Evolutionary conservation across 306 rosid species (phyloP), one percentile per base, ranked within the genome.

Genomic region (Datisca glomerata): DNA sequence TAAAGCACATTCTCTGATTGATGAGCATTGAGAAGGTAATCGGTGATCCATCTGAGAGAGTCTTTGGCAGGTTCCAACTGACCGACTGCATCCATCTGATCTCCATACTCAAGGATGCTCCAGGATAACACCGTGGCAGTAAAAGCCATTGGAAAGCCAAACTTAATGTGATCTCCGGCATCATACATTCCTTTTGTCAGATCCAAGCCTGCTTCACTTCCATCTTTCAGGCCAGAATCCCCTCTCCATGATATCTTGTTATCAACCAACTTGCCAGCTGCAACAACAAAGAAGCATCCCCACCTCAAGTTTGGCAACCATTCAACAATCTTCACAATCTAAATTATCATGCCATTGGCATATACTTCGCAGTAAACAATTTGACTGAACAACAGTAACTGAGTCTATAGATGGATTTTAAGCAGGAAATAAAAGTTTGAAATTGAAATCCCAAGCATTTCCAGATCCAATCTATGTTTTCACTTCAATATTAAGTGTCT

Each of bases 111-210:
- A 3, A 84, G 82, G 47, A 89, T 89, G 24, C 84, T 24, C 98
- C 98, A 89, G 1, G 98, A 89, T 69, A 89, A 59, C 45, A 89
- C 92, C 0, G 95, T 56, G 24, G 94, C 98, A 35, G 96, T 84
- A 47, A 58, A 89, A 43, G 98, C 95, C 94, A 89, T 61, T 0
- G 98, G 98, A 53, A 89, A 78, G 57, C 91, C 94, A 56, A 91
- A 91, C 69, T 91, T 91, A 70, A 91, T 77, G 39, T 68, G 77
- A 75, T 91, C 98, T 47, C 98, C 98, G 5, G 98, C 94, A 52
- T 91, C 98, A 45, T 66, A 91, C 96, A 91, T 68, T 56, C 98
- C 98, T 52, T 84, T 91, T 5, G 92, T 12, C 51, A 91, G 79
- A 71, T 91, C 96, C 75, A 80, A 32, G 0, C 42, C 48, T 4